Evolutionary conservation across 495 filamentous ascomycete genomes (phyloP), one percentile per base, ranked within the genome.

Genomic region (Chaetomium tenue): DNA sequence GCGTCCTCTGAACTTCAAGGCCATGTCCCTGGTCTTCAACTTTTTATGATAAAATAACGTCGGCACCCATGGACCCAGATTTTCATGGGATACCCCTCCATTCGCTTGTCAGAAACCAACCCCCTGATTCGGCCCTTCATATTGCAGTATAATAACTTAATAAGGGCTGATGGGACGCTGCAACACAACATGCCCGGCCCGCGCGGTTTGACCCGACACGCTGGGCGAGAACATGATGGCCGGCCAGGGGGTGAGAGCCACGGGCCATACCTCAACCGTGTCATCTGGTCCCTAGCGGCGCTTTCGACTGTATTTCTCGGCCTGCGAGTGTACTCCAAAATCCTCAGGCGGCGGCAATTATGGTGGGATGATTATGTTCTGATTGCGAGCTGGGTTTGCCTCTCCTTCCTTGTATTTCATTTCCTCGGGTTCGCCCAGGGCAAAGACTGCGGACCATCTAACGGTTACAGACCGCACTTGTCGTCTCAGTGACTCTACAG

Each of bases 361-460:
- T 76, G 74, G 71, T 72, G 69, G 71, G 74, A 75, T 37, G 75
- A 75, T 25, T 65, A 67, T 44, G 28, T 72, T 22, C 40, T 75
- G 33, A 22, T 72, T 28, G 51, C 55, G 2, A 48, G 63, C 42
- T 75, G 70, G 68, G 71, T 75, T 60, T n/a, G 67, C 30, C 18
- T 30, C 44, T 30, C 18, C 22, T n/a, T 22, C 12, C 57, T 33
- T 25, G n/a, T n/a, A n/a, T 12, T 26, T 37, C 16, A 0, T 11
- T 30, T 33, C 11, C 23, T 22, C 52, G 1, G 5, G 40, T 25
- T n/a, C 20, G 9, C 2, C n/a, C 16, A 28, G 8, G 7, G 5
- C 11, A 52, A 52, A 6, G 9, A 30, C 6, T 57, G 2, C 3
- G 54, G 23, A 42, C 61, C 40, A 1, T 63, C 47, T 64, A 44